Evolutionary conservation across 2,329 filamentous ascomycete species (phyloP).

Genomic region (Eutypa lata): DNA sequence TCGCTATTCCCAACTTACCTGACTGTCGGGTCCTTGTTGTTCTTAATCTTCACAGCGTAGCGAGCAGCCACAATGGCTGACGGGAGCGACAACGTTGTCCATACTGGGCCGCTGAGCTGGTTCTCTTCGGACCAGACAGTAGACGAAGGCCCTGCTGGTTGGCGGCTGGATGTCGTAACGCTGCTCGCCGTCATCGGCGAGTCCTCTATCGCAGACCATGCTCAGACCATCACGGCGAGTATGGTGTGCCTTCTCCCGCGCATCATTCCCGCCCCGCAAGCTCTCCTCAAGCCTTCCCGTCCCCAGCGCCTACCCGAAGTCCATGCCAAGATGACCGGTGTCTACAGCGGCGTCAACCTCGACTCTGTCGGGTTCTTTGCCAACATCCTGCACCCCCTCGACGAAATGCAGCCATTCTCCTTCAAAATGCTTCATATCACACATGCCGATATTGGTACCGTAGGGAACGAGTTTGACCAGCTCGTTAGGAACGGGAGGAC

Average conservation of each 20-base stretch:
- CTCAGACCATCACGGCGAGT: conserved; percentile 57
- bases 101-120: conserved; percentile 10
- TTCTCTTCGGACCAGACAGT: conserved; percentile 33
- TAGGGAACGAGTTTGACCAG: neutral
- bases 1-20: conserved; percentile 10
- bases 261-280: conserved; percentile 60
- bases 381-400: conserved; percentile 56
- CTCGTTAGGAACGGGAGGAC: conserved; percentile 4
- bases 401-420: conserved; percentile 43
- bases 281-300: conserved; percentile 54
- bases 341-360: conserved; percentile 53
- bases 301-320: conserved; percentile 54
- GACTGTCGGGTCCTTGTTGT: neutral
- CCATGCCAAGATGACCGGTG: conserved; percentile 54
- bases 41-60: neutral
- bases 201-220: conserved; percentile 54
- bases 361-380: conserved; percentile 60
- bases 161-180: conserved; percentile 60
- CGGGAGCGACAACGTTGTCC: conserved; percentile 5
- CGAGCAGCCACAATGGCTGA: conserved; percentile 15
- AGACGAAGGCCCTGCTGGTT: conserved; percentile 36
- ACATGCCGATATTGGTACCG: conserved; percentile 35
- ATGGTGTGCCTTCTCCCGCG: conserved; percentile 56
- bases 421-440: conserved; percentile 48
- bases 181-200: conserved; percentile 63